phyloP scores from a whole-genome alignment of 345 rosid genomes.

The Carallia pectinifolia region DNA sequence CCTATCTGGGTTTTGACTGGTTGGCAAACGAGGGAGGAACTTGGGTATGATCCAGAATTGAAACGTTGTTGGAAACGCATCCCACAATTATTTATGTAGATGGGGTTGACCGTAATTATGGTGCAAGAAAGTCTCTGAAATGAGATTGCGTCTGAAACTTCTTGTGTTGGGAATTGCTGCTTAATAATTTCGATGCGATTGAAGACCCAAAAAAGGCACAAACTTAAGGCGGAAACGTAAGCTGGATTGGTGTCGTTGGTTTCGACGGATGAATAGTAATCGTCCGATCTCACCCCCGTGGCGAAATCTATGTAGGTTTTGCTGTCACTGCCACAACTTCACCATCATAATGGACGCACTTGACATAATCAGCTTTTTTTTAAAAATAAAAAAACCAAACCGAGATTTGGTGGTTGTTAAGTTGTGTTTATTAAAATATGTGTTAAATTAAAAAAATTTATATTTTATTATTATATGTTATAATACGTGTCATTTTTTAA shows the following conservation, averaged over 20 bases:
- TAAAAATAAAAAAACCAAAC: too few relatives aligned
- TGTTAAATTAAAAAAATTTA: too few relatives aligned
- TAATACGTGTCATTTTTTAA: too few relatives aligned
- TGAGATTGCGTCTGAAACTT: too few relatives aligned
- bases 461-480: too few relatives aligned
- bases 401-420: too few relatives aligned
- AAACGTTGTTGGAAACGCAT: neutral
- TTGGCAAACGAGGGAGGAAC: neutral
- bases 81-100: neutral
- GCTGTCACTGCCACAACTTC: neutral
- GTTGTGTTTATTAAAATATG: too few relatives aligned
- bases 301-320: conserved; percentile 22
- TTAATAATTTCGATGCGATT: conserved; percentile 15
- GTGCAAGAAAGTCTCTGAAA: too few relatives aligned
- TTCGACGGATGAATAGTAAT: conserved; percentile 22
- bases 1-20: conserved; percentile 26
- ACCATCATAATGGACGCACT: neutral
- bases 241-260: conserved; percentile 4
- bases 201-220: conserved; percentile 13
- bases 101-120: conserved; percentile 26
- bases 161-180: too few relatives aligned
- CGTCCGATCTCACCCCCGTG: conserved; percentile 1
- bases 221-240: neutral
- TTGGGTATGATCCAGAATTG: conserved; percentile 7
- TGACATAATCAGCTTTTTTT: too few relatives aligned